Evolutionary conservation across 257 asterid species (phyloP), one percentile per base, ranked within the genome.

Genomic region (Anisodus tanguticus): DNA sequence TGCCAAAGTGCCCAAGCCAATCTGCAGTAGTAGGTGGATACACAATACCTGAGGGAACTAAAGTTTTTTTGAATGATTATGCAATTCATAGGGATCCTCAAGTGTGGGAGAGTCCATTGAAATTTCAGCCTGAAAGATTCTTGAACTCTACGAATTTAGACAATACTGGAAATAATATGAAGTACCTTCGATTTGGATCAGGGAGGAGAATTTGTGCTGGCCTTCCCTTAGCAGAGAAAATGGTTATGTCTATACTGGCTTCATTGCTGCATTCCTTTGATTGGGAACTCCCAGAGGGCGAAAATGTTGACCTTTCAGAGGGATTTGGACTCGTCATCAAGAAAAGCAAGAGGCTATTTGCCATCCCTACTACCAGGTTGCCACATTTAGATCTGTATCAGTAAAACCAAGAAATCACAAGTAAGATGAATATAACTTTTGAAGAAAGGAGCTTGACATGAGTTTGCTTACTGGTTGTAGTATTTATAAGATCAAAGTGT

Each of bases 121-220:
- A 90, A 6, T 92, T 90, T 55, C 63, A 51, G 9, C 93, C 93
- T 0, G 92, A 90, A 16, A 88, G 96, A 68, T 91, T 92, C 35
- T 67, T 90, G 43, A 31, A 12, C 68, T 26, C 22, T 22, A 74
- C 39, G 1, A 82, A 85, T 13, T 60, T 85, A 55, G 85, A 91
- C 43, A 90, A 82, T 71, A 41, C 59, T 11, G 91, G 92, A 8
- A 85, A 91, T 76, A 85, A 58, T 69, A 85, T 84, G 15, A 60
- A 84, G 22, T 90, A 81, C 64, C 59, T 91, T 19, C 93, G 92
- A 35, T 91, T 88, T 37, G 92, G 91, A 66, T 88, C 92, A 10
- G 92, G 92, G n/a, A 84, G 91, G 49, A 86, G 91, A 86, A 31
- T 87, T 2, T 91, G 92, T 72, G 85, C 90, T 2, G 89, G 92